These are phyloP conservation scores for Puccinia coronata DNA, from an alignment of 1,284 basidiomycete genomes.

Conservation along the genomic window DNA sequence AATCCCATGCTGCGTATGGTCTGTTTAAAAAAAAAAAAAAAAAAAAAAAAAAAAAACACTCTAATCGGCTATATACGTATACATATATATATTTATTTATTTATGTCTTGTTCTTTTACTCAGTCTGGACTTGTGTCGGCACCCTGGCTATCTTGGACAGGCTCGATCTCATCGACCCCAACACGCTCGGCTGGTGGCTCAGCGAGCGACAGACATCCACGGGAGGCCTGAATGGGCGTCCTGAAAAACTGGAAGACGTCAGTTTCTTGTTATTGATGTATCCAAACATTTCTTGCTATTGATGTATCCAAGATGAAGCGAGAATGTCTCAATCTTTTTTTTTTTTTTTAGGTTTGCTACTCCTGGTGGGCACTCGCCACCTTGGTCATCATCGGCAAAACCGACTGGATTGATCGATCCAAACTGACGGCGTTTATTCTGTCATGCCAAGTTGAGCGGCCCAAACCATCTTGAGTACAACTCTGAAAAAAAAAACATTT, in stretches of 20 bases:
- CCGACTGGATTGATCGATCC: slow-evolving; percentile 86
- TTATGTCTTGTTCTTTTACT: not conserved
- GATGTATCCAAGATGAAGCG: no score
- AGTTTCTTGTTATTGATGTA: no score
- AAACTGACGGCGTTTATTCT: slow-evolving; percentile 80
- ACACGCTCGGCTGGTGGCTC: slow-evolving; percentile 85
- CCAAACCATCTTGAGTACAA: no score
- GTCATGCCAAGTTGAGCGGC: slow-evolving; percentile 73
- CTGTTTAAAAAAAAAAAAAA: no score
- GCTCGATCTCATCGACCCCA: slow-evolving; percentile 71
- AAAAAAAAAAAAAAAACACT: no score
- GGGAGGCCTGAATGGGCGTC: slow-evolving; percentile 91
- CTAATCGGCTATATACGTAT: no score
- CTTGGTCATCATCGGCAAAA: slow-evolving; percentile 77
- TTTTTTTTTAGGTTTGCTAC: slow-evolving; percentile 72
- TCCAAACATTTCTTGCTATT: not conserved
- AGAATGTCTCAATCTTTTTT: not conserved
- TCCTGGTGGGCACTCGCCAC: slow-evolving; percentile 94
- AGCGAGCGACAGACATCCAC: slow-evolving; percentile 87
- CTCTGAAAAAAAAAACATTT: not conserved
- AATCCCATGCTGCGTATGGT: slow-evolving; percentile 92
- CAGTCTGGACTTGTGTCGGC: slow-evolving; percentile 87
- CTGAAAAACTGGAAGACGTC: slow-evolving; percentile 90
- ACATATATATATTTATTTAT: no score
- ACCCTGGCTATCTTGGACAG: slow-evolving; percentile 81